Percentiles rank a stretch among this genome's conserved stretches.
These are phyloP conservation scores for Lepiota venenata DNA, from an alignment of 768 basidiomycete genomes.

Conservation along the genomic window DNA sequence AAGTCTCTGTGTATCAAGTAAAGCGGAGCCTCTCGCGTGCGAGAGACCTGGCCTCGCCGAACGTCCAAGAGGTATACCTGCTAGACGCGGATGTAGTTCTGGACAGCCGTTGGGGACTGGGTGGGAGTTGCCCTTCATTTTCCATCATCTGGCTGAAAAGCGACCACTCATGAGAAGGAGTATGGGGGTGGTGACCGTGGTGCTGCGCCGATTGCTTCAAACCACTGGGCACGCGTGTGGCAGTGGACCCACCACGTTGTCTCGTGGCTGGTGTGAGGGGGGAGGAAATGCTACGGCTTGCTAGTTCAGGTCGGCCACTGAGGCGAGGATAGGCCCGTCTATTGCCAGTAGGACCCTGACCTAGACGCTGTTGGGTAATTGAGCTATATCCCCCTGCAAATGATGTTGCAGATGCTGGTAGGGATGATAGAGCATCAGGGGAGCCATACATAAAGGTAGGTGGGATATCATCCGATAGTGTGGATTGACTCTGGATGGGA, in stretches of 20 bases:
- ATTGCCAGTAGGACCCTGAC: neutral
- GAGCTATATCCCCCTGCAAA: neutral
- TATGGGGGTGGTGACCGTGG: slow-evolving; percentile 11
- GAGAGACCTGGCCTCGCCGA: neutral
- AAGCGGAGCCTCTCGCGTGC: neutral
- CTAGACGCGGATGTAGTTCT: neutral
- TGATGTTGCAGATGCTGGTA: neutral
- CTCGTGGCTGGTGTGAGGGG: neutral
- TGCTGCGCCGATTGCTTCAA: neutral
- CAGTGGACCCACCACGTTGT: neutral
- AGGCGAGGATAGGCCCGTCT: neutral
- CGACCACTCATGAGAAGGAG: slow-evolving; percentile 49
- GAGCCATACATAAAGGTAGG: neutral
- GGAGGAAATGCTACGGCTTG: slow-evolving; percentile 5
- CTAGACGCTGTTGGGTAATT: neutral
- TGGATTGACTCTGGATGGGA: neutral
- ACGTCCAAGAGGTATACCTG: neutral
- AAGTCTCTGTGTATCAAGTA: neutral
- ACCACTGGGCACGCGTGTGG: slow-evolving; percentile 5
- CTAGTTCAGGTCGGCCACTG: neutral
- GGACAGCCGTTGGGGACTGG: slow-evolving; percentile 8
- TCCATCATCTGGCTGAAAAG: slow-evolving; percentile 73
- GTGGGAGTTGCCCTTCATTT: slow-evolving; percentile 47
- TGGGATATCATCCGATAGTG: neutral
- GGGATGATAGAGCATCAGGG: slow-evolving; percentile 1